Conservation (phyloP, 352 stramenopile genomes). For the Pythium graminicola region DNA sequence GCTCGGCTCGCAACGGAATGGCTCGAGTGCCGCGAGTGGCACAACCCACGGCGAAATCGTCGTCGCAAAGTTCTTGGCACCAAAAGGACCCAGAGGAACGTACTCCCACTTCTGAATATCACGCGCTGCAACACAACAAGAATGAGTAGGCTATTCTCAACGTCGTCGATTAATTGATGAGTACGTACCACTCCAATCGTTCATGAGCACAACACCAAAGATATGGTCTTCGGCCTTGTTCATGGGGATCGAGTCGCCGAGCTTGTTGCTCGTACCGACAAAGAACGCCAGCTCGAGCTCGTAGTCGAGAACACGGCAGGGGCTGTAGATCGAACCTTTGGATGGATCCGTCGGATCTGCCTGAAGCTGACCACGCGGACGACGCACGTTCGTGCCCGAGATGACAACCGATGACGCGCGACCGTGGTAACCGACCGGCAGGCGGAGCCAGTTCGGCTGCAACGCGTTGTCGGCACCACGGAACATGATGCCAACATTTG, state of each 20-base stretch:
- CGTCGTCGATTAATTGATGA: not conserved
- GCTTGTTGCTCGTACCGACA: slow-evolving; percentile 82
- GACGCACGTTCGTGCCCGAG: slow-evolving; percentile 75
- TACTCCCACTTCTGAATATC: slow-evolving; percentile 97
- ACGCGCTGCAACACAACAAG: slow-evolving; percentile 32
- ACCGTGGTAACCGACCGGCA: slow-evolving; percentile 97
- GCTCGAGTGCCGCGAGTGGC: slow-evolving; percentile 90
- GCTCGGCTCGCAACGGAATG: slow-evolving; percentile 89
- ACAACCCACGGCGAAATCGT: slow-evolving; percentile 97
- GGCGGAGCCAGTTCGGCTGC: slow-evolving; percentile 96
- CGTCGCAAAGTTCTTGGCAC: slow-evolving; percentile 96
- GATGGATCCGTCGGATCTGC: slow-evolving; percentile 82
- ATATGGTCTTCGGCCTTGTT: slow-evolving; percentile 92
- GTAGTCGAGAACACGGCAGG: slow-evolving; percentile 93
- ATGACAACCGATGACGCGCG: slow-evolving; percentile 89
- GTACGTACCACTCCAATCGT: slow-evolving; percentile 93
- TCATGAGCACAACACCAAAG: slow-evolving; percentile 97
- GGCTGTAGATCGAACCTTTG: slow-evolving; percentile 89
- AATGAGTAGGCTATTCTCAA: not conserved
- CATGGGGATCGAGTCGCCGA: slow-evolving; percentile 87
- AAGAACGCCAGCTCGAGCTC: slow-evolving; percentile 97
- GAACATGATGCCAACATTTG: slow-evolving; percentile 94
- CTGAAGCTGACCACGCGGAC: slow-evolving; percentile 91
- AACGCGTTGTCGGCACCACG: slow-evolving; percentile 92
- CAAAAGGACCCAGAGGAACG: slow-evolving; percentile 95